Evolutionary conservation across 2,329 filamentous ascomycete species (phyloP), one percentile per base, ranked within the genome.

Genomic region (Fusarium clavum): DNA sequence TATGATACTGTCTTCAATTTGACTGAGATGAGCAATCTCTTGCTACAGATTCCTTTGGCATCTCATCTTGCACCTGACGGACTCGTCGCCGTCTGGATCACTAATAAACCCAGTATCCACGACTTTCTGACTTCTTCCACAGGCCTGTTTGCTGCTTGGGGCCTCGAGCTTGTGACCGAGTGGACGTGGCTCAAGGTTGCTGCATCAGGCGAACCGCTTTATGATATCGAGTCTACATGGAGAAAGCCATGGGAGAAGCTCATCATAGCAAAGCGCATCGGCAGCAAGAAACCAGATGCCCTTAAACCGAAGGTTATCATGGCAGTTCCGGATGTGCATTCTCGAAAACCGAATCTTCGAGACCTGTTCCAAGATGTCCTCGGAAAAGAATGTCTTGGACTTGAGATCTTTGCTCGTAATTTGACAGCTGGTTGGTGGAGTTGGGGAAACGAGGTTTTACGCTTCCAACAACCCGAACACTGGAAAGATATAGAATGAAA

Each of bases 131-230:
- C 80, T 0, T 82, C 84, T 0, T 77, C 81, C 3, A 71, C 71
- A 3, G 90, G 90, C 2, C 69, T 94, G 4, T 91, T 94, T 69
- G 84, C 86, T 9, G 79, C 82, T 34, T 94, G 91, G 91, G 90
- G 88, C 25, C 80, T 95, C 0, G 84, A 90, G 54, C 76, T 88
- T 13, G 82, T 88, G 0, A 87, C 90, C 51, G 91, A 94, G 76
- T 95, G 92, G 92, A 84, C 89, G 4, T 96, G 92, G 92, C 78
- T 94, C 51, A 96, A 96, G 78, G 85, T 91, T 13, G 93, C 92
- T 0, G 78, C 78, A 0, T 70, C 77, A 1, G 92, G 92, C 0
- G 88, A 91, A 76, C 90, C 91, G 0, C 83, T 94, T 29, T 87
- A 86, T 62, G 79, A 85, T 32, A 58, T 92, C 4, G 85, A 90